Percentiles rank a stretch among this genome's conserved stretches.
phyloP scores from a whole-genome alignment of 116 monocot genomes.

The Zostera marina region DNA sequence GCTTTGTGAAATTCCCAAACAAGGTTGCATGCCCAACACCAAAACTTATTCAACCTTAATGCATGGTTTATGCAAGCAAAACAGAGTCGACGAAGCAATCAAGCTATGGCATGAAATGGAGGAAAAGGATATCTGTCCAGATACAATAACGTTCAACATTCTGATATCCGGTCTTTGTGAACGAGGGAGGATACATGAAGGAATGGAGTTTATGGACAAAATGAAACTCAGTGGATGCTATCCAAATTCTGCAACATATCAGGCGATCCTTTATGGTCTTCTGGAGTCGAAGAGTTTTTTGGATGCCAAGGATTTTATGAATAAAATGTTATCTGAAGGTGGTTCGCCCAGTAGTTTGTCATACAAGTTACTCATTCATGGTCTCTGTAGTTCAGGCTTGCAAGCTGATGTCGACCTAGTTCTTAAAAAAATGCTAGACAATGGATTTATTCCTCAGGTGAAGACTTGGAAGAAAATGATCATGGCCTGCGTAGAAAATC shows the following conservation, averaged over 20 bases:
- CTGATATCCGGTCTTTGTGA: conserved; percentile 65
- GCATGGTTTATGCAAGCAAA: conserved; percentile 43
- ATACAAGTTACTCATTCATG: conserved; percentile 52
- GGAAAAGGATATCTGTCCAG: conserved; percentile 29
- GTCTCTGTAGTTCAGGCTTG: conserved; percentile 39
- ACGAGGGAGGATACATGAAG: conserved; percentile 37
- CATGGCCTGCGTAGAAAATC: conserved; percentile 15
- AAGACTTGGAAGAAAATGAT: conserved; percentile 71
- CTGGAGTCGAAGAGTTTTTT: conserved; percentile 23
- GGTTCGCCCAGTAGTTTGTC: conserved; percentile 50
- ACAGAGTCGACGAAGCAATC: conserved; percentile 50
- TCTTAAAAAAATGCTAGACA: conserved; percentile 55
- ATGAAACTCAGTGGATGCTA: conserved; percentile 55
- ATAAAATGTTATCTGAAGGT: conserved; percentile 36
- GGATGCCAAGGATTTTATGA: conserved; percentile 53
- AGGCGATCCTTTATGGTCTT: conserved; percentile 58
- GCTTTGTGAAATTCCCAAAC: conserved; percentile 75
- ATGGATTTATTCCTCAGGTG: conserved; percentile 60
- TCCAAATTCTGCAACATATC: conserved; percentile 74
- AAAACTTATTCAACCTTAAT: conserved; percentile 67
- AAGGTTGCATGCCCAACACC: conserved; percentile 49
- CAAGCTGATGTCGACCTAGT: conserved; percentile 32
- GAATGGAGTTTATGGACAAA: conserved; percentile 37
- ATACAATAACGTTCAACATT: conserved; percentile 60
- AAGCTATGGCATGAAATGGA: conserved; percentile 52